Percentiles rank a stretch among this genome's conserved stretches.
These are phyloP conservation scores for Bifiguratus adelaidae DNA, from an alignment of 192 early-diverging fungal genomes.

Conservation along the genomic window DNA sequence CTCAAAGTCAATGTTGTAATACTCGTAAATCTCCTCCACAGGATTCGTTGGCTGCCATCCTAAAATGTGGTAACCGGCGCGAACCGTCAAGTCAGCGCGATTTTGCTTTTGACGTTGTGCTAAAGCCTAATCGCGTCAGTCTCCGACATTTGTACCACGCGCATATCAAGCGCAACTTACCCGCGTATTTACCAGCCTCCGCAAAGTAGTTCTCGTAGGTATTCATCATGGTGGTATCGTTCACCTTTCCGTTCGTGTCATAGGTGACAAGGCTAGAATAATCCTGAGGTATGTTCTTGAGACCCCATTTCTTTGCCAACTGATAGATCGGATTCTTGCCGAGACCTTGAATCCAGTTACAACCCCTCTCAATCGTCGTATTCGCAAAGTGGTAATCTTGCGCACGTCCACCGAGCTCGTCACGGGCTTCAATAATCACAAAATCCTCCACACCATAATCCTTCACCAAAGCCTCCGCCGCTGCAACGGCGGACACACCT, in stretches of 20 bases:
- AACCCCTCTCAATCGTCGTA: slow-evolving; percentile 16
- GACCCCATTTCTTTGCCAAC: slow-evolving; percentile 13
- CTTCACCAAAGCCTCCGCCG: slow-evolving; percentile 11
- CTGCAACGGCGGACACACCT: slow-evolving; percentile 22
- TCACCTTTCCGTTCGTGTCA: slow-evolving; percentile 7
- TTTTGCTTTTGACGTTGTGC: slow-evolving; percentile 7
- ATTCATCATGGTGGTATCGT: neutral
- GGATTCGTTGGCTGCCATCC: slow-evolving; percentile 15
- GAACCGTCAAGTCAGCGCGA: slow-evolving; percentile 17
- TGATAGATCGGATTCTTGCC: slow-evolving; percentile 21
- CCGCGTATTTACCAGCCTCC: slow-evolving; percentile 6
- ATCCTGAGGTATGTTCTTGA: slow-evolving; percentile 16
- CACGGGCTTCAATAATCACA: slow-evolving; percentile 21
- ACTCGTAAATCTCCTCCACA: slow-evolving; percentile 16
- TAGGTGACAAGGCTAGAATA: slow-evolving; percentile 17
- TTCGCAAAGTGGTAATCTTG: slow-evolving; percentile 15
- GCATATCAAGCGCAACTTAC: too few species aligned
- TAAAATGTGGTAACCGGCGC: slow-evolving; percentile 12
- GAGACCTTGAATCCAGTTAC: slow-evolving; percentile 26
- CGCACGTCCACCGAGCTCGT: slow-evolving; percentile 19
- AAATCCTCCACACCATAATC: slow-evolving; percentile 16
- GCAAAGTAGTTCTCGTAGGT: slow-evolving; percentile 3
- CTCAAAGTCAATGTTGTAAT: slow-evolving; percentile 21
- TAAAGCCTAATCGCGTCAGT: too few species aligned
- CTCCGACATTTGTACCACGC: too few species aligned